Conservation (phyloP, 169 alveolate genomes). For the Perkinsus marinus region DNA sequence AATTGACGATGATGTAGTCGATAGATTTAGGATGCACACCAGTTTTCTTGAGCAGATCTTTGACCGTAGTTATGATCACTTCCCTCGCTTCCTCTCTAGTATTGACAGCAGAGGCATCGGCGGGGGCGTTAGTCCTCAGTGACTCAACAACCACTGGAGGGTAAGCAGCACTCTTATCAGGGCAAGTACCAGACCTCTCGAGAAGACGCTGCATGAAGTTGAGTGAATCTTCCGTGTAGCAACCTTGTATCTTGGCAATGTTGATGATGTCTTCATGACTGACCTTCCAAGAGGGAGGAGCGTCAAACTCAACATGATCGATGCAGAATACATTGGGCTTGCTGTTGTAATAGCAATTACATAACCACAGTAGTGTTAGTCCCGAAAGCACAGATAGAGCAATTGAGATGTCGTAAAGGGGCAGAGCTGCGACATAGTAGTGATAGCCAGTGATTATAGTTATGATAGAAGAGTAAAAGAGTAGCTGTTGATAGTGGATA, state of each 20-base stretch:
- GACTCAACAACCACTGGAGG: neutral
- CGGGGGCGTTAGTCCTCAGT: neutral
- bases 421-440: no score
- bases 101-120: neutral
- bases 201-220: neutral
- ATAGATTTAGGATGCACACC: neutral
- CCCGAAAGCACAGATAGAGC: no score
- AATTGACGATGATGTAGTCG: conserved; percentile 1
- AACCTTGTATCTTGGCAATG: neutral
- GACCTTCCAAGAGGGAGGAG: neutral
- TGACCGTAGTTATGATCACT: neutral
- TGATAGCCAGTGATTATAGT: neutral
- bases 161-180: neutral
- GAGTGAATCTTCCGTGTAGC: neutral
- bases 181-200: neutral
- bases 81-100: neutral
- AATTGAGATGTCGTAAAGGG: no score
- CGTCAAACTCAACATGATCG: neutral
- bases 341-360: neutral
- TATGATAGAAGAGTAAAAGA: no score
- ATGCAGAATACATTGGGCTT: neutral
- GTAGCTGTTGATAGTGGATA: neutral
- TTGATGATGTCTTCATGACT: neutral
- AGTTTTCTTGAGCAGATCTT: neutral
- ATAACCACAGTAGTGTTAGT: no score